Conservation (phyloP, 2,329 filamentous ascomycete species). For the Fusarium pseudonygamai region DNA sequence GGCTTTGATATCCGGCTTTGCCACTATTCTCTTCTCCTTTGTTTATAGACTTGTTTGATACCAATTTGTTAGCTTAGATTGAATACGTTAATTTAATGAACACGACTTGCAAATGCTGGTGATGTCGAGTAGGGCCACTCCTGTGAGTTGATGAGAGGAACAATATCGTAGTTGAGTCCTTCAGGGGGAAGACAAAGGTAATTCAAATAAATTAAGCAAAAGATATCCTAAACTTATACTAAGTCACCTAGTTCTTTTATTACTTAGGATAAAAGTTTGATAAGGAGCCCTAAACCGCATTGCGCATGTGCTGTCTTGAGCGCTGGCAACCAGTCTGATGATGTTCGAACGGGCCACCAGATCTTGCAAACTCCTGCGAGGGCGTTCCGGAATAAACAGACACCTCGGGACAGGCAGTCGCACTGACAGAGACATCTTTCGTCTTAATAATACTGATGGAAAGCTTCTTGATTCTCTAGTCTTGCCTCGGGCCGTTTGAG, state of each 20-base stretch:
- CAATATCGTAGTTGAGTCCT: not conserved
- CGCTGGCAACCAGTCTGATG: no score
- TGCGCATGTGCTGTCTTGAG: not conserved
- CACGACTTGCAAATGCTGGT: not conserved
- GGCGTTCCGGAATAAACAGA: accelerated
- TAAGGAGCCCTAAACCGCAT: not conserved
- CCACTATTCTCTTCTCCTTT: not conserved
- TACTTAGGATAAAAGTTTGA: not conserved
- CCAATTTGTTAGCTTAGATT: slow-evolving; percentile 14
- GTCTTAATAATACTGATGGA: accelerated
- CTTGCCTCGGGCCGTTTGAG: accelerated
- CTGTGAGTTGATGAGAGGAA: not conserved
- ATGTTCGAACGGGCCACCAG: no score
- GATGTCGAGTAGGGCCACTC: no score
- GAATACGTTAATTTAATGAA: not conserved
- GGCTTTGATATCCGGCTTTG: slow-evolving; percentile 8
- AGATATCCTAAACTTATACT: not conserved
- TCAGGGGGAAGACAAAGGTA: not conserved
- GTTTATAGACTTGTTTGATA: slow-evolving; percentile 26
- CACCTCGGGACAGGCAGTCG: accelerated
- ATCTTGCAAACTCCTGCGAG: not conserved
- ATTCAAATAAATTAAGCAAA: not conserved
- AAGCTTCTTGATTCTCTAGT: accelerated
- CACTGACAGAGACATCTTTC: accelerated
- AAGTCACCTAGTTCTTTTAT: not conserved